Percentiles rank a stretch among this genome's conserved stretches.
phyloP scores from a whole-genome alignment of 129 eudicot species.

The Arctium minus region DNA sequence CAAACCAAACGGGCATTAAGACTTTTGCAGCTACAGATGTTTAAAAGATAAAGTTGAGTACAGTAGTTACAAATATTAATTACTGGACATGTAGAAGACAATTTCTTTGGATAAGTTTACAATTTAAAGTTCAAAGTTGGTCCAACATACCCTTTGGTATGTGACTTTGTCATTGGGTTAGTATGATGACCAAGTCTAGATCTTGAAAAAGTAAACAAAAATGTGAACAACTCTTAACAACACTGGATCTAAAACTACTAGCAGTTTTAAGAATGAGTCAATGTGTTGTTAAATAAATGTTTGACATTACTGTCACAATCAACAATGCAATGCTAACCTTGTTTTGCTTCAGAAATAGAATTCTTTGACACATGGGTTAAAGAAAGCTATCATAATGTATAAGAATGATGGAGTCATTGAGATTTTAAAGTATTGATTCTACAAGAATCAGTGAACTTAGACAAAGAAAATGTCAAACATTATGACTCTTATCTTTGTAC shows the following conservation, averaged over 20 bases:
- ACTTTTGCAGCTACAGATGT: not conserved
- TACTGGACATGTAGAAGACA: conserved; percentile 1
- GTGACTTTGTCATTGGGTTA: conserved; percentile 16
- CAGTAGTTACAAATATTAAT: not conserved
- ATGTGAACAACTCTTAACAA: conserved; percentile 29
- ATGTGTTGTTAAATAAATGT: conserved; percentile 19
- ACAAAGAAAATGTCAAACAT: not conserved
- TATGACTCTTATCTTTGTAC: not conserved
- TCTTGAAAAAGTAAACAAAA: conserved; percentile 31
- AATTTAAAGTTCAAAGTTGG: not conserved
- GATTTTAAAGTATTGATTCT: too few relatives aligned
- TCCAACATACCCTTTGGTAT: not conserved
- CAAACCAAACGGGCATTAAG: not conserved
- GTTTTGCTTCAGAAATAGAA: not conserved
- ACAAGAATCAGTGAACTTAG: not conserved
- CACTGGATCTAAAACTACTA: conserved; percentile 1
- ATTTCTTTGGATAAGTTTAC: not conserved
- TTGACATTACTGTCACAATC: conserved; percentile 21
- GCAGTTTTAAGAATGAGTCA: conserved; percentile 13
- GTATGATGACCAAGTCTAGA: conserved; percentile 36
- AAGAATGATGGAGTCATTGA: not conserved
- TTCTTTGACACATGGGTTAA: not conserved
- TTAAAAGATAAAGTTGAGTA: not conserved
- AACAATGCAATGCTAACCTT: conserved; percentile 6
- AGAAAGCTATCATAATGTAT: not conserved